A percentile compares a stretch with the other conserved stretches of the same genome.
Evolutionary conservation across 2,329 filamentous ascomycete genomes (phyloP).

Genomic region (Penicillium oxalicum): DNA sequence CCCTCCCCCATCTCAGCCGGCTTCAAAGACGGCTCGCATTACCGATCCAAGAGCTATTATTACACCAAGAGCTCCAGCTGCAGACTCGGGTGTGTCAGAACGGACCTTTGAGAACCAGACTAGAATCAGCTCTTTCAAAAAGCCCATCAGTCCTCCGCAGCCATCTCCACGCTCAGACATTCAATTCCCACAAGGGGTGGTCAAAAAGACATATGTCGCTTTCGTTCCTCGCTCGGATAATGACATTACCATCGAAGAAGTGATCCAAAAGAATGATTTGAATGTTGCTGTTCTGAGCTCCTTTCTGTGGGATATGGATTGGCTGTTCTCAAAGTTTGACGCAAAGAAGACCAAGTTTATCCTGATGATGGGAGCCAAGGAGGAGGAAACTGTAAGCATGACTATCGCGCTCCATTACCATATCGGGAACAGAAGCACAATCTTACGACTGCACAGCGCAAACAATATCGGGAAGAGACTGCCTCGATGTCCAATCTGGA

Average conservation of each 20-base stretch:
- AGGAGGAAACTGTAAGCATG: constrained; percentile 38
- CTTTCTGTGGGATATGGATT: constrained; percentile 78
- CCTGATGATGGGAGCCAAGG: constrained; percentile 57
- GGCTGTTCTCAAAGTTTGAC: constrained; percentile 68
- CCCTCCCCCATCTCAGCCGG: constrained; percentile 24
- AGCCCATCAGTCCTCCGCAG: neutral
- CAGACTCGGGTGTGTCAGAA: neutral
- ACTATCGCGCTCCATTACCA: too few species aligned
- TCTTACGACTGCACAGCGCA: constrained; percentile 23
- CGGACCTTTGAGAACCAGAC: neutral
- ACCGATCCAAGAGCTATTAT: neutral
- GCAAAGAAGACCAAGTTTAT: constrained; percentile 55
- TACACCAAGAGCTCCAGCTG: neutral
- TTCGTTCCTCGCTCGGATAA: constrained; percentile 57
- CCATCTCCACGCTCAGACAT: constrained; percentile 20
- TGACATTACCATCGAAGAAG: constrained; percentile 83
- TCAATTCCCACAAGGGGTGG: constrained; percentile 55
- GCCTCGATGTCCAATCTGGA: constrained; percentile 50
- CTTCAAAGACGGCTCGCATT: constrained; percentile 21
- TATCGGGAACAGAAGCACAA: neutral
- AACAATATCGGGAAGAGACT: constrained; percentile 36
- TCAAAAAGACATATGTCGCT: constrained; percentile 75
- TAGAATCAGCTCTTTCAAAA: constrained; percentile 3
- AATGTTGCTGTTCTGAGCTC: constrained; percentile 77
- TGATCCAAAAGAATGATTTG: constrained; percentile 67